Evolutionary conservation across 345 rosid genomes (phyloP).

Genomic region (Ailanthus altissimus): DNA sequence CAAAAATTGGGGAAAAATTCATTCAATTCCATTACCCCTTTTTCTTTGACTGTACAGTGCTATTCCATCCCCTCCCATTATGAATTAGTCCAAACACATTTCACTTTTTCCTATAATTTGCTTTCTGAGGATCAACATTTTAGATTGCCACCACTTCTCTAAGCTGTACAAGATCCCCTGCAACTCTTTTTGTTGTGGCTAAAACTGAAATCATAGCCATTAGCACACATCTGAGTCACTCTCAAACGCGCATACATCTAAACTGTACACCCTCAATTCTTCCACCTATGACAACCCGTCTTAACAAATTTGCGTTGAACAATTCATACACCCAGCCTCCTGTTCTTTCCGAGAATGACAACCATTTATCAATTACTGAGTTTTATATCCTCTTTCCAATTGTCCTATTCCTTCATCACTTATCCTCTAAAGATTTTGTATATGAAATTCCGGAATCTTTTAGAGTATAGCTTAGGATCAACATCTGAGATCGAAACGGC

Average conservation of each 20-base stretch:
- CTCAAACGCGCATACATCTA: not conserved
- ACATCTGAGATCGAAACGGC: slow-evolving; percentile 93
- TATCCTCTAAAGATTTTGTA: slow-evolving; percentile 86
- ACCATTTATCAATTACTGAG: not conserved
- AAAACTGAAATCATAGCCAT: not conserved
- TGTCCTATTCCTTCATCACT: slow-evolving; percentile 30
- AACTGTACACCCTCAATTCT: not conserved
- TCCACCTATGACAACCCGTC: not conserved
- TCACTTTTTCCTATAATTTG: not conserved
- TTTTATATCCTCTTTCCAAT: not conserved
- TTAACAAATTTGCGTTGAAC: not conserved
- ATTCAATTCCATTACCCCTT: slow-evolving; percentile 7
- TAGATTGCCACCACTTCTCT: not conserved
- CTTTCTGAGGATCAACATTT: not conserved
- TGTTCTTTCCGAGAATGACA: not conserved
- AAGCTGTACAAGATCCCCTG: slow-evolving; percentile 1
- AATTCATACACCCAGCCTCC: no score
- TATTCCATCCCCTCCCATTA: not conserved
- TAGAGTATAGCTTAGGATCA: slow-evolving; percentile 90
- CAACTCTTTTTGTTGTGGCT: not conserved
- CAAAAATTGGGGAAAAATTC: not conserved
- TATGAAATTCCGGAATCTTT: slow-evolving; percentile 88
- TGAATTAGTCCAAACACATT: not conserved
- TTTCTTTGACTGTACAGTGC: slow-evolving; percentile 9
- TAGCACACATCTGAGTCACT: not conserved